phyloP scores from a whole-genome alignment of 2,329 filamentous ascomycete species.

The Teratosphaeria nubilosa region DNA sequence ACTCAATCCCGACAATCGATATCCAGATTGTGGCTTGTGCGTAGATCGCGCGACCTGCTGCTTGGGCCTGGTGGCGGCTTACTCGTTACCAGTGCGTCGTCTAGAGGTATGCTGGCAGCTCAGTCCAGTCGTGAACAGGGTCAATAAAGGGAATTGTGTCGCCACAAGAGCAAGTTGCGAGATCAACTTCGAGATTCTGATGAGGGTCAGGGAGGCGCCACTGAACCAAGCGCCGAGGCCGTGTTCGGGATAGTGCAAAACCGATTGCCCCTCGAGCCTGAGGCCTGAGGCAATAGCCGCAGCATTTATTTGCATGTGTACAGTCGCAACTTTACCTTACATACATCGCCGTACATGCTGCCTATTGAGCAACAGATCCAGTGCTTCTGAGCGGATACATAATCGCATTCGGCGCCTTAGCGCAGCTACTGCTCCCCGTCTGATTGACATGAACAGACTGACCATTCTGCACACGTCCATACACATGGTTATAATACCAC shows the following conservation, averaged over 20 bases:
- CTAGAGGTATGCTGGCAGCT: not conserved
- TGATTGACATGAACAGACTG: conserved; percentile 40
- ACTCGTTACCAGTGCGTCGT: not conserved
- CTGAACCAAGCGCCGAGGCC: not conserved
- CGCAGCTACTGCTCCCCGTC: conserved; percentile 45
- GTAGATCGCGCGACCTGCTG: conserved; percentile 2
- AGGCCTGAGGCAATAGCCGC: no score
- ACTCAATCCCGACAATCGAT: not conserved
- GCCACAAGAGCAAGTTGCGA: not conserved
- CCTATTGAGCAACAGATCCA: conserved; percentile 2
- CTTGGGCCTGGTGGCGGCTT: not conserved
- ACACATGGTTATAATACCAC: conserved; percentile 57
- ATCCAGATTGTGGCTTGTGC: conserved; percentile 1
- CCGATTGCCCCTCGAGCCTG: not conserved
- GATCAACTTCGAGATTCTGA: not conserved
- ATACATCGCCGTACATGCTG: not conserved
- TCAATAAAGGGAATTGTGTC: not conserved
- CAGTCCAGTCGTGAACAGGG: not conserved
- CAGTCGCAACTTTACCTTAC: not conserved
- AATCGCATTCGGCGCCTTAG: conserved; percentile 43
- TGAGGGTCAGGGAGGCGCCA: not conserved
- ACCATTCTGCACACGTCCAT: conserved; percentile 46
- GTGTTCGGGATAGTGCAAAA: not conserved
- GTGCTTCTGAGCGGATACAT: conserved; percentile 44
- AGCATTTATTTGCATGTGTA: not conserved